Evolutionary conservation across 805 yeast genomes (phyloP), one percentile per base, ranked within the genome.

Genomic region (Pichia sporocuriosa): DNA sequence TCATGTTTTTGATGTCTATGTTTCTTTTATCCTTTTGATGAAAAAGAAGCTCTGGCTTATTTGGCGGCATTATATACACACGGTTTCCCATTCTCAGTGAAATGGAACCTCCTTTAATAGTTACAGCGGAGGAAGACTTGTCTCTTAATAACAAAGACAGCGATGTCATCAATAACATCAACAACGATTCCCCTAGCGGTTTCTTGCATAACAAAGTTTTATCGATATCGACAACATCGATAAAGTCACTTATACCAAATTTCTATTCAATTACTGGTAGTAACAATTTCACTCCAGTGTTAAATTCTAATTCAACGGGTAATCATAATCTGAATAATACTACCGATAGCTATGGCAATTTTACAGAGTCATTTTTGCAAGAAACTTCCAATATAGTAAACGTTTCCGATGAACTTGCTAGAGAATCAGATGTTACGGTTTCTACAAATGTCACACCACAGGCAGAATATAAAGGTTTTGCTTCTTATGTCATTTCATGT

Each of bases 401-500:
- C 8, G 54, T 65, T 1, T 66, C 73, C 3, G 86, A 80, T 55
- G 67, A 69, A 15, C 59, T 80, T 6, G 85, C 86, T 0, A 55
- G 84, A 30, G 79, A 76, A 42, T 74, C 81, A 0, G 86, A 80
- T 57, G 85, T 79, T 15, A 79, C 73, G 0, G 79, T 79, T 0
- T 71, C 79, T 1, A 70, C 75, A 4, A 72, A 71, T 43, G 60
- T 67, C 26, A 70, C 80, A 0, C 73, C 76, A 39, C 72, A 75
- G 51, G 76, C 82, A 0, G 97, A 90, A 55, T 93, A 90, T 61
- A 80, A 76, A 53, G 96, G 97, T 10, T 93, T 88, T 62, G 85
- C 90, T 26, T 70, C 83, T 17, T 86, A 84, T 56, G 80, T 87
- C 5, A 68, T 85, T 0, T 73, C 83, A 13, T 70, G 81, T 0